These are phyloP conservation scores for Saccharomycopsis hybrid DNA, from an alignment of 1,139 yeast genomes.

Conservation along the genomic window DNA sequence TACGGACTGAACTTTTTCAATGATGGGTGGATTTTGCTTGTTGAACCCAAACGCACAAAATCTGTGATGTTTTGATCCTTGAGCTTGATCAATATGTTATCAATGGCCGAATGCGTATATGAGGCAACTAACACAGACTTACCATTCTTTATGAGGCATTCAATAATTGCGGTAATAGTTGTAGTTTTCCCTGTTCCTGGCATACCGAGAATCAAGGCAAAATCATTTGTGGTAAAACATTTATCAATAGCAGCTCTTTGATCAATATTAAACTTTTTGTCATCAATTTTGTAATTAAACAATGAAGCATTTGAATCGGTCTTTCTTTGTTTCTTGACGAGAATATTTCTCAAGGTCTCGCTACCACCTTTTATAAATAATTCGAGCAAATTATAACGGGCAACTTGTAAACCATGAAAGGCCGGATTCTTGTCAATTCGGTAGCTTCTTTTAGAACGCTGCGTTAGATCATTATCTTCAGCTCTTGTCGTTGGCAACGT, in stretches of 20 bases:
- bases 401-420: slow-evolving; percentile 67
- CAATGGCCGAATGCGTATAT: slow-evolving; percentile 94
- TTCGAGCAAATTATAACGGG: slow-evolving; percentile 69
- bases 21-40: slow-evolving; percentile 54
- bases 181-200: slow-evolving; percentile 99
- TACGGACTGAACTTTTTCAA: slow-evolving; percentile 50
- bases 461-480: neutral
- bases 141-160: slow-evolving; percentile 48
- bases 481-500: neutral
- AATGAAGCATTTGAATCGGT: slow-evolving; percentile 6
- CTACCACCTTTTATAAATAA: slow-evolving; percentile 57
- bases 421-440: slow-evolving; percentile 80
- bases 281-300: slow-evolving; percentile 13
- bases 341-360: slow-evolving; percentile 41
- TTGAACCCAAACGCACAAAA: slow-evolving; percentile 53
- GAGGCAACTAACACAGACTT: slow-evolving; percentile 75
- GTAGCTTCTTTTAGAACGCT: slow-evolving; percentile 30
- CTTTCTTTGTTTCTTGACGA: slow-evolving; percentile 47
- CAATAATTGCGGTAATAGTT: slow-evolving; percentile 70
- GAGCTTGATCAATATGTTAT: slow-evolving; percentile 75
- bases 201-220: slow-evolving; percentile 85
- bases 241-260: slow-evolving; percentile 64
- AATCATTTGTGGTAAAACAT: slow-evolving; percentile 64
- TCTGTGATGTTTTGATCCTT: slow-evolving; percentile 39
- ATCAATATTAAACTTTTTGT: slow-evolving; percentile 48